phyloP scores from a whole-genome alignment of 106 monocot species.

The Vanilla planifolia region DNA sequence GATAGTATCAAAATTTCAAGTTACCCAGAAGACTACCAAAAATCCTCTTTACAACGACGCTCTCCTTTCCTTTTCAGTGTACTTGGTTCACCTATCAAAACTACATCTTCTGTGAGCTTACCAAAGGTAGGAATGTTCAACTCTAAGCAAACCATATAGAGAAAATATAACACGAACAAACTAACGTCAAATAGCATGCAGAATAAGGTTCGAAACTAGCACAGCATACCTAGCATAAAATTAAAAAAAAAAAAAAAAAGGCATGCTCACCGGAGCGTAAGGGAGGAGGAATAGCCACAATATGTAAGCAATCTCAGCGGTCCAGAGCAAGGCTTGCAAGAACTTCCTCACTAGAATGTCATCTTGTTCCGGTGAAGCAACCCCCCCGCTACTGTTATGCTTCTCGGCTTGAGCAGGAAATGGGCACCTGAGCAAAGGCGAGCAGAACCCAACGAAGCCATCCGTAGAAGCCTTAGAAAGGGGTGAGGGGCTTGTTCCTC shows the following conservation, averaged over 20 bases:
- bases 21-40: no score
- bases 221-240: no score
- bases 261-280: slow-evolving; percentile 53
- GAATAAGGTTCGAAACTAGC: no score
- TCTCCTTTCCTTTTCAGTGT: no score
- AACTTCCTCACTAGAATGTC: background rate
- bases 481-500: background rate
- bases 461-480: no score
- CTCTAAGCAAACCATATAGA: background rate
- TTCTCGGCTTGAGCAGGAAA: background rate
- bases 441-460: background rate
- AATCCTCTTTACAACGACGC: no score
- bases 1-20: no score
- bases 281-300: slow-evolving; percentile 93
- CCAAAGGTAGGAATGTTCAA: background rate
- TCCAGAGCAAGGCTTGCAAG: slow-evolving; percentile 57
- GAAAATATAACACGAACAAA: no score
- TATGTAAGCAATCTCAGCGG: slow-evolving; percentile 67
- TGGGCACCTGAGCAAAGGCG: background rate
- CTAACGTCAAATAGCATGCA: no score
- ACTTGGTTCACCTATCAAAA: no score
- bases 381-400: background rate
- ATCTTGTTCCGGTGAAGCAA: background rate
- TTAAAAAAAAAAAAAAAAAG: background rate
- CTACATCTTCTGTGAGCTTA: background rate